phyloP scores from a whole-genome alignment of 1,139 yeast species.

The Candida sojae region DNA sequence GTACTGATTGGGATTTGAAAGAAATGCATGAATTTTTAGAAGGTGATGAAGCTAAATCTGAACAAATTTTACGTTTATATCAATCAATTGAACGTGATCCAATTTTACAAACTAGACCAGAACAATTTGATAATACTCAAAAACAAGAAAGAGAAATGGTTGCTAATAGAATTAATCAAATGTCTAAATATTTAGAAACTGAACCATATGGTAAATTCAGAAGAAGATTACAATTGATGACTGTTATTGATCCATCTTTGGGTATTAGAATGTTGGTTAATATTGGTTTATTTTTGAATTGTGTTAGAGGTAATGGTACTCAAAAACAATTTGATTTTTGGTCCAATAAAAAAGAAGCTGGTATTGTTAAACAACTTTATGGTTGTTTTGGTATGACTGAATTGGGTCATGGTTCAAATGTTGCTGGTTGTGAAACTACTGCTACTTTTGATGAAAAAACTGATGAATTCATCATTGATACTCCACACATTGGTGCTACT shows the following conservation, averaged over 20 bases:
- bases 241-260: slow-evolving; percentile 51
- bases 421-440: slow-evolving; percentile 89
- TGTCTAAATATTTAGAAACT: slow-evolving; percentile 45
- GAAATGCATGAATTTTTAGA: slow-evolving; percentile 51
- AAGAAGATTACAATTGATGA: slow-evolving; percentile 41
- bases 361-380: slow-evolving; percentile 62
- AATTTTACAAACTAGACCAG: slow-evolving; percentile 36
- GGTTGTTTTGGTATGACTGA: slow-evolving; percentile 97
- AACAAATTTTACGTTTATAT: slow-evolving; percentile 32
- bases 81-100: slow-evolving; percentile 56
- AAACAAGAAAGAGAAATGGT: slow-evolving; percentile 46
- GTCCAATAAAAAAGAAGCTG: slow-evolving; percentile 74
- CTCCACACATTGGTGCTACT: slow-evolving; percentile 90
- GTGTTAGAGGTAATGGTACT: slow-evolving; percentile 54
- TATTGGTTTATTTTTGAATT: slow-evolving; percentile 49
- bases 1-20: slow-evolving; percentile 36
- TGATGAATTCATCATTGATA: slow-evolving; percentile 73
- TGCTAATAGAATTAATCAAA: slow-evolving; percentile 43
- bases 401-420: slow-evolving; percentile 91
- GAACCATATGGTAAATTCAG: slow-evolving; percentile 39
- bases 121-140: slow-evolving; percentile 41
- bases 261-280: slow-evolving; percentile 53
- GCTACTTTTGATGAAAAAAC: slow-evolving; percentile 71
- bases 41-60: slow-evolving; percentile 39
- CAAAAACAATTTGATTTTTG: slow-evolving; percentile 64